These are phyloP conservation scores for Paradendryphiella salina DNA, from an alignment of 2,329 filamentous ascomycete species.

Conservation along the genomic window DNA sequence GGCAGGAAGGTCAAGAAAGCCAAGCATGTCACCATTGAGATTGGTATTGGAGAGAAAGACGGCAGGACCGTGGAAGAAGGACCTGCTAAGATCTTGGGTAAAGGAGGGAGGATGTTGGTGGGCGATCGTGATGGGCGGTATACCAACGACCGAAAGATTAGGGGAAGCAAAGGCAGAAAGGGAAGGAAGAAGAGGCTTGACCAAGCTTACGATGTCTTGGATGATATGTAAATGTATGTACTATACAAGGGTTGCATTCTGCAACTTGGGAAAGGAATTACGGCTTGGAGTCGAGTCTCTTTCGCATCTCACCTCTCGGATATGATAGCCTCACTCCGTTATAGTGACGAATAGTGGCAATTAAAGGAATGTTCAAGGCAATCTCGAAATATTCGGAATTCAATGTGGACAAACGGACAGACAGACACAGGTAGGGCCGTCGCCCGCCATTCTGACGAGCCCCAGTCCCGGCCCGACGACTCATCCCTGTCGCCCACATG, in stretches of 20 bases:
- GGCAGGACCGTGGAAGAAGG: conserved; percentile 29
- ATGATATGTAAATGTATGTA: conserved; percentile 22
- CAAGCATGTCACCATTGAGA: conserved; percentile 38
- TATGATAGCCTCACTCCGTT: too few species aligned
- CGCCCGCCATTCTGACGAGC: background rate
- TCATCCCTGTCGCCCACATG: conserved; percentile 10
- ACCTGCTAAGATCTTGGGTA: conserved; percentile 16
- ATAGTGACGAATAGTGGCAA: too few species aligned
- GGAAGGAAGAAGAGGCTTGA: conserved; percentile 39
- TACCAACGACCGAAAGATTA: conserved; percentile 41
- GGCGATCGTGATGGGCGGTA: conserved; percentile 41
- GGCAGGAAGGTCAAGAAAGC: conserved; percentile 40
- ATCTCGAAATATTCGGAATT: too few species aligned
- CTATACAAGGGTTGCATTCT: background rate
- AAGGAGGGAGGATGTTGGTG: conserved; percentile 29
- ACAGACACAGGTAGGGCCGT: too few species aligned
- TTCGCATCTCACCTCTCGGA: too few species aligned
- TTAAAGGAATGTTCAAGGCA: too few species aligned
- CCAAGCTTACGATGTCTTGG: conserved; percentile 18
- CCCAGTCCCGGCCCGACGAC: too few species aligned
- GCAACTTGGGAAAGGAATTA: too few species aligned
- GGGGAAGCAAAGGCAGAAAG: conserved; percentile 46
- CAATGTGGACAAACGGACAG: too few species aligned
- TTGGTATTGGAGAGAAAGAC: conserved; percentile 33
- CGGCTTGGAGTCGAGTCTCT: too few species aligned